phyloP scores from a whole-genome alignment of 192 early-diverging fungal species.

The Umbelopsis sp. region DNA sequence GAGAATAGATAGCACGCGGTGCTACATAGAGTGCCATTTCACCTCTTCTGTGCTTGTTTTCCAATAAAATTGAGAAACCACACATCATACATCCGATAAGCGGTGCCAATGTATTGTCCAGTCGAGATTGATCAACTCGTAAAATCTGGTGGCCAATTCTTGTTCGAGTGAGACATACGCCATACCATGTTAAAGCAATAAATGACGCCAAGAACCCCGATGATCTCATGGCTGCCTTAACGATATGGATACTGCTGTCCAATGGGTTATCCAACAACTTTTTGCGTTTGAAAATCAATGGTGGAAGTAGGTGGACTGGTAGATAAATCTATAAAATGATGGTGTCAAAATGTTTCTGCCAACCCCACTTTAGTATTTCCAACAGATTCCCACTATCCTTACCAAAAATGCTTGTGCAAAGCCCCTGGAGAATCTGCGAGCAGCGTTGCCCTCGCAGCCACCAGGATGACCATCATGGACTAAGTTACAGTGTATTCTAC shows the following conservation, averaged over 20 bases:
- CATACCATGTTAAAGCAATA: constrained; percentile 56
- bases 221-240: constrained; percentile 47
- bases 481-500: constrained; percentile 51
- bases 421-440: constrained; percentile 36
- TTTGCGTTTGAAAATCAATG: constrained; percentile 51
- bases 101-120: constrained; percentile 49
- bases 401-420: constrained; percentile 45
- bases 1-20: constrained; percentile 49
- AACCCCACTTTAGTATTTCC: too few relatives aligned
- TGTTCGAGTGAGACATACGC: constrained; percentile 51
- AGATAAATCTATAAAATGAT: constrained; percentile 52
- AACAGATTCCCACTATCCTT: too few relatives aligned
- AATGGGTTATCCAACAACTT: constrained; percentile 39
- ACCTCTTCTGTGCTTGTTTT: constrained; percentile 53
- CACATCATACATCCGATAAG: constrained; percentile 58
- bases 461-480: constrained; percentile 49
- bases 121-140: constrained; percentile 31
- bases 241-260: constrained; percentile 37
- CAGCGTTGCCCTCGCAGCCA: constrained; percentile 49
- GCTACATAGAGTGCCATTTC: constrained; percentile 59
- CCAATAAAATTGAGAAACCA: constrained; percentile 67
- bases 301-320: constrained; percentile 62
- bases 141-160: constrained; percentile 45
- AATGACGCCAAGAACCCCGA: constrained; percentile 58
- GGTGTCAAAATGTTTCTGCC: background rate